Percentiles rank a stretch among this genome's conserved stretches.
These are phyloP conservation scores for Kwoniella shandongensis DNA, from an alignment of 768 basidiomycete species.

Conservation along the genomic window DNA sequence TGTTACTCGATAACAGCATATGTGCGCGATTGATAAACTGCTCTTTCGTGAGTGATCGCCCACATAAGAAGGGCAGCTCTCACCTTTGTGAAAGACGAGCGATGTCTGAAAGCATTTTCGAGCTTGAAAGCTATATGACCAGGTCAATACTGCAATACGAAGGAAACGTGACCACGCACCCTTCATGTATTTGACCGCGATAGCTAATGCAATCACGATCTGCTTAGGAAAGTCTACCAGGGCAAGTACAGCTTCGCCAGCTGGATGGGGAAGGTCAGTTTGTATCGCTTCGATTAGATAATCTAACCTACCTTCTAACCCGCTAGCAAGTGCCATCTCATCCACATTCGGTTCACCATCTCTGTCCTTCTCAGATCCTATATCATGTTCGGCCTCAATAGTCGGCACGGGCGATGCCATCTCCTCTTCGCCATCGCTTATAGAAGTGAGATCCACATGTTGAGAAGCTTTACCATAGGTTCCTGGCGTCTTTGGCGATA, in stretches of 20 bases:
- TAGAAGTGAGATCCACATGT: slow-evolving; percentile 18
- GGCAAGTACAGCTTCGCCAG: slow-evolving; percentile 37
- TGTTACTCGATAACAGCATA: slow-evolving; percentile 87
- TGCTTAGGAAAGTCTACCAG: slow-evolving; percentile 49
- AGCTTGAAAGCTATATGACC: slow-evolving; percentile 62
- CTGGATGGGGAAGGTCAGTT: slow-evolving; percentile 17
- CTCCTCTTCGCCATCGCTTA: slow-evolving; percentile 27
- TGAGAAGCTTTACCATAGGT: slow-evolving; percentile 1
- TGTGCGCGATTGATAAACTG: slow-evolving; percentile 71
- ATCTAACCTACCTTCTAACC: slow-evolving; percentile 29
- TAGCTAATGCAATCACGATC: slow-evolving; percentile 42
- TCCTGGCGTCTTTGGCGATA: slow-evolving; percentile 5
- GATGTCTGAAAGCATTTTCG: slow-evolving; percentile 73
- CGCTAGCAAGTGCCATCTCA: slow-evolving; percentile 29
- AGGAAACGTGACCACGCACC: slow-evolving; percentile 37
- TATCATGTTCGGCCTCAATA: neutral
- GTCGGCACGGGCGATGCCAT: too few species aligned
- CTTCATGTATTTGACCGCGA: slow-evolving; percentile 49
- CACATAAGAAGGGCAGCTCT: too few species aligned
- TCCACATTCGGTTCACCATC: too few species aligned
- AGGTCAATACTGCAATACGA: slow-evolving; percentile 51
- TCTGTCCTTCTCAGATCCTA: neutral
- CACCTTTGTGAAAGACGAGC: slow-evolving; percentile 66
- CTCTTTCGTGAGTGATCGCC: slow-evolving; percentile 31
- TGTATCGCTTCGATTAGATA: too few species aligned